Evolutionary conservation across 169 alveolate species (phyloP).

Genomic region (Sarcocystis neurona): DNA sequence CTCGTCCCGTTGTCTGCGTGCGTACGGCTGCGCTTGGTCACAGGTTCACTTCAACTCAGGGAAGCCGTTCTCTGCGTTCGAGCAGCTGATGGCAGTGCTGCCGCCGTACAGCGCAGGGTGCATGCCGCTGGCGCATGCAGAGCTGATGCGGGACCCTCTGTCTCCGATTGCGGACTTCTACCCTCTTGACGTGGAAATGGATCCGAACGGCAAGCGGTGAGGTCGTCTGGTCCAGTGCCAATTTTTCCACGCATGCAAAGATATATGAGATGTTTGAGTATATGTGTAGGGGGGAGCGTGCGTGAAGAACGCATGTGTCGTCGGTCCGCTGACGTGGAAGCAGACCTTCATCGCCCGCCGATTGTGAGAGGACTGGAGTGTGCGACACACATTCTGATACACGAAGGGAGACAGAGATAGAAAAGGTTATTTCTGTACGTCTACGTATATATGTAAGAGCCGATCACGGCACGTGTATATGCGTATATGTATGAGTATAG

Average conservation of each 20-base stretch:
- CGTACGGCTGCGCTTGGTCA: neutral
- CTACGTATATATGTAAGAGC: too few relatives aligned
- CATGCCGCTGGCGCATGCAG: constrained; percentile 49
- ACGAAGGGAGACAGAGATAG: neutral
- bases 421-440: neutral
- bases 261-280: too few relatives aligned
- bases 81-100: constrained; percentile 95
- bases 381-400: neutral
- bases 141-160: constrained; percentile 64
- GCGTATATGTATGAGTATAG: too few relatives aligned
- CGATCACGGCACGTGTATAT: too few relatives aligned
- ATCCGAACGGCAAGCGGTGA: constrained; percentile 76
- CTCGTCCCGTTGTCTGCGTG: neutral
- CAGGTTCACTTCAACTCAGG: neutral
- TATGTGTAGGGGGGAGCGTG: too few relatives aligned
- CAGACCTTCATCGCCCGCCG: too few relatives aligned
- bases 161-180: constrained; percentile 81
- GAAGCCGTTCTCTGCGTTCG: constrained; percentile 65
- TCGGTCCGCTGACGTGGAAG: too few relatives aligned
- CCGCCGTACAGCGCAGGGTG: constrained; percentile 88
- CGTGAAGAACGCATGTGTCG: too few relatives aligned
- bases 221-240: too few relatives aligned
- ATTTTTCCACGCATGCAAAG: too few relatives aligned
- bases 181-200: constrained; percentile 81
- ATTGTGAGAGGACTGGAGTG: too few relatives aligned